These are phyloP conservation scores for Martiniozyma abietophila DNA, from an alignment of 805 yeast genomes.

Conservation along the genomic window DNA sequence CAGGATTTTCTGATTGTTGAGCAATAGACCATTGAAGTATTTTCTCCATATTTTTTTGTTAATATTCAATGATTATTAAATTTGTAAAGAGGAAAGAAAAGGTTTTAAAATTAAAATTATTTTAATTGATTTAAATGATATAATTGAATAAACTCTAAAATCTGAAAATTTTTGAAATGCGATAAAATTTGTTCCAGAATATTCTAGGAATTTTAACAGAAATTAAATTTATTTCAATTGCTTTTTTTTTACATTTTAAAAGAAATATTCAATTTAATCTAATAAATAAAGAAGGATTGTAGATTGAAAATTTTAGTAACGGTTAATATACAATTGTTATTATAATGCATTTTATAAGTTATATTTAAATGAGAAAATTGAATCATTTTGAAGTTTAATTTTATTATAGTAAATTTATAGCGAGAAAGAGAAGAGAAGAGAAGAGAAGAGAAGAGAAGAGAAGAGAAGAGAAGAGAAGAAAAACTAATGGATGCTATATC, in stretches of 20 bases:
- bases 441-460: neutral
- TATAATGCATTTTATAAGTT: too few species aligned
- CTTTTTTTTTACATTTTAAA: too few species aligned
- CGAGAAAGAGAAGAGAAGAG: neutral
- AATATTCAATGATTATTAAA: neutral
- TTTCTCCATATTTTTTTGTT: slow-evolving; percentile 61
- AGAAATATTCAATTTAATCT: too few species aligned
- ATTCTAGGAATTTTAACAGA: slow-evolving; percentile 1
- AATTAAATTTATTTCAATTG: neutral
- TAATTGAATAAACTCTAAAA: too few species aligned
- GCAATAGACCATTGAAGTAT: slow-evolving; percentile 87
- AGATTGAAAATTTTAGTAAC: too few species aligned
- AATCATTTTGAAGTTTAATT: neutral
- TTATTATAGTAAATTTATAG: neutral
- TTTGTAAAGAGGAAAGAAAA: neutral
- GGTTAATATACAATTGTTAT: too few species aligned
- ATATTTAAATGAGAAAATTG: neutral
- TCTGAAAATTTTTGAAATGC: too few species aligned
- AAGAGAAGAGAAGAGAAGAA: neutral
- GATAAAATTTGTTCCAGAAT: too few species aligned
- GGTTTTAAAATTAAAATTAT: too few species aligned
- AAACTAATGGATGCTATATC: slow-evolving; percentile 56
- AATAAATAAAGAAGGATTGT: too few species aligned
- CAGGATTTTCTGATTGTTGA: slow-evolving; percentile 62
- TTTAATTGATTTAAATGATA: too few species aligned